Base-by-base conservation (phyloP, 805 yeast species). In the Teunomyces aglyptinius region DNA sequence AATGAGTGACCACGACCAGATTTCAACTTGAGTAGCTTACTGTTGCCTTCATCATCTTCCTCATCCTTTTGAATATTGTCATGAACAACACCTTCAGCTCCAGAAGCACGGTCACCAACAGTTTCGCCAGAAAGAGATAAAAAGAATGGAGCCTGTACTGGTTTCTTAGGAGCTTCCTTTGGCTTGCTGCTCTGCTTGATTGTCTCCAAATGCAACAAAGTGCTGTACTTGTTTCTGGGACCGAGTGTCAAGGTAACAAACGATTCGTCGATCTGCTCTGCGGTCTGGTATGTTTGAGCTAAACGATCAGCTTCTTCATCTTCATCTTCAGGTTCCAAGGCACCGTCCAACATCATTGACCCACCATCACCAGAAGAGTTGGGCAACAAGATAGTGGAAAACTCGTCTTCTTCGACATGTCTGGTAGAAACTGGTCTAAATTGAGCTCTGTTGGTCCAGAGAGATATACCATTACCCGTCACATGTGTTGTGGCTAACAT, bases 371-470 rank as follows among this genome's bases (percentile, higher is more conserved):
- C 94, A 15, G 95, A 77, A 18, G 79, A 80, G 48, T 85, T 86
- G 6, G 97, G 97, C 60, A 89, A 67, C 13, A 78, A 65, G 2
- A 83, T 74, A 34, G 67, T 70, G 3, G 81, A 68, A 55, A 89
- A 91, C 18, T 86, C 94, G 10, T 80, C 82, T 54, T 86, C 94
- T 40, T 84, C 84, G 22, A 92, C 74, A 48, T 81, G 86, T 55
- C 91, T 81, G 0, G 90, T 81, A 0, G 92, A 82, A 13, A 89
- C 76, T 0, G 89, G 82, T 52, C 72, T 77, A 65, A 91, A 90
- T 66, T 89, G 96, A 0, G 97, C 82, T 57, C 84, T 77, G 63
- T 91, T 89, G 5, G 96, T 86, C 99, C 99, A 94, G 47, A 95
- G 70, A 44, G 87, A 82, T 49, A 94, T 83, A 24, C 99, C 99